phyloP scores from a whole-genome alignment of 108 stramenopile species.

The Tribonema minus region DNA sequence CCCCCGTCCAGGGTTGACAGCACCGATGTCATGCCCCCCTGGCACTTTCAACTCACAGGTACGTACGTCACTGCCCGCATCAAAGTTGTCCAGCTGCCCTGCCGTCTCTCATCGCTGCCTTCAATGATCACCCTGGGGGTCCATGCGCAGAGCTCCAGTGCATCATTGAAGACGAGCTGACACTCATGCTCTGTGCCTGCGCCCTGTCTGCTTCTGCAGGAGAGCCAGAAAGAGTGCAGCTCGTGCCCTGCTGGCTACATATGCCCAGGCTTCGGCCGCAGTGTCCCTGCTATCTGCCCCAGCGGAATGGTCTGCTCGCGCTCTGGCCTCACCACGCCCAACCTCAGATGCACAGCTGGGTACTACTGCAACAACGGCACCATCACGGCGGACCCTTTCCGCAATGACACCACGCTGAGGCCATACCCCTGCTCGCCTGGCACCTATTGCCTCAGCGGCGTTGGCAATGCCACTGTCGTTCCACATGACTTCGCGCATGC shows the following conservation, averaged over 20 bases:
- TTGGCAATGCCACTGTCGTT: conserved; percentile 44
- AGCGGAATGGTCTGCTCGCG: conserved; percentile 54
- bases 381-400: conserved; percentile 63
- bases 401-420: conserved; percentile 67
- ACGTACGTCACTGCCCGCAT: no score
- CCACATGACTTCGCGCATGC: conserved; percentile 53
- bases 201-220: no score
- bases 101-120: no score
- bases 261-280: conserved; percentile 63
- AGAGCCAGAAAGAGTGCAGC: conserved; percentile 49
- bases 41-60: conserved; percentile 58
- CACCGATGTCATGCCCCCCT: conserved; percentile 59
- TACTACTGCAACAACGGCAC: conserved; percentile 77
- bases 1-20: conserved; percentile 51
- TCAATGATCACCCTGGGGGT: no score
- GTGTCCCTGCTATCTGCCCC: conserved; percentile 62
- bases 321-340: conserved; percentile 61
- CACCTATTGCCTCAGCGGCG: conserved; percentile 62
- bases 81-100: no score
- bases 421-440: conserved; percentile 66
- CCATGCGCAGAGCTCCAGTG: no score
- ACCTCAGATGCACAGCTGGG: conserved; percentile 66
- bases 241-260: conserved; percentile 61
- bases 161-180: no score
- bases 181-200: no score